Evolutionary conservation across 352 stramenopile genomes (phyloP).

Genomic region (Globisporangium iwayamae): DNA sequence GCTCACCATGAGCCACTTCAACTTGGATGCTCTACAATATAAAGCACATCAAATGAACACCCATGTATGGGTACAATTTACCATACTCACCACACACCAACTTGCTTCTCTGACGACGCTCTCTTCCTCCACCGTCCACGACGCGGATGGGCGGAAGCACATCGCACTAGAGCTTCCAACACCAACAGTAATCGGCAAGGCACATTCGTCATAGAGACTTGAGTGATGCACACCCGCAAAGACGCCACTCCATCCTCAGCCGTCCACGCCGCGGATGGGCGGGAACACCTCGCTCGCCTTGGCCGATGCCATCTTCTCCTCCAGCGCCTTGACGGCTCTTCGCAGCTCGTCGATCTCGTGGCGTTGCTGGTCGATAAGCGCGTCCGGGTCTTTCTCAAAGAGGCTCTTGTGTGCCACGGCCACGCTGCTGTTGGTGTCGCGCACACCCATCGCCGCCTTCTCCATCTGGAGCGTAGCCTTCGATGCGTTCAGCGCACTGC

Average conservation of each 20-base stretch:
- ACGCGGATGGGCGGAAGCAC: constrained; percentile 37
- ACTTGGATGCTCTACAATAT: background rate
- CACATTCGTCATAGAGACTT: no score
- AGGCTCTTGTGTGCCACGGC: constrained; percentile 17
- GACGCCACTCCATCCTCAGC: background rate
- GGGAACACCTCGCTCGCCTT: constrained; percentile 11
- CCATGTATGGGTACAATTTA: background rate
- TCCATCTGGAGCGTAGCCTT: constrained; percentile 85
- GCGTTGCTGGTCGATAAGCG: constrained; percentile 51
- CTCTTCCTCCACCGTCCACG: constrained; percentile 27
- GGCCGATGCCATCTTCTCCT: constrained; percentile 44
- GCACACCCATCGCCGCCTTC: constrained; percentile 36
- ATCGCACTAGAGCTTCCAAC: background rate
- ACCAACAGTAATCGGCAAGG: constrained; percentile 6
- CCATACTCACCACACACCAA: background rate
- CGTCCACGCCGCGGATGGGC: background rate
- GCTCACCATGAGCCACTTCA: no score
- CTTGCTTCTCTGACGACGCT: background rate
- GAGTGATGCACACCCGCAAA: no score
- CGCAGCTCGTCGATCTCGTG: constrained; percentile 76
- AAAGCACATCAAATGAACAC: background rate
- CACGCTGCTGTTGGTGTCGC: constrained; percentile 13
- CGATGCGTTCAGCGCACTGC: constrained; percentile 58
- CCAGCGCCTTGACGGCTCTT: constrained; percentile 69
- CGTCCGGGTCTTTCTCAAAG: constrained; percentile 40